A percentile compares a stretch with the other conserved stretches of the same genome.
Evolutionary conservation across 177 flowering plant genomes (phyloP).

Genomic region (Tripterygium wilfordii): DNA sequence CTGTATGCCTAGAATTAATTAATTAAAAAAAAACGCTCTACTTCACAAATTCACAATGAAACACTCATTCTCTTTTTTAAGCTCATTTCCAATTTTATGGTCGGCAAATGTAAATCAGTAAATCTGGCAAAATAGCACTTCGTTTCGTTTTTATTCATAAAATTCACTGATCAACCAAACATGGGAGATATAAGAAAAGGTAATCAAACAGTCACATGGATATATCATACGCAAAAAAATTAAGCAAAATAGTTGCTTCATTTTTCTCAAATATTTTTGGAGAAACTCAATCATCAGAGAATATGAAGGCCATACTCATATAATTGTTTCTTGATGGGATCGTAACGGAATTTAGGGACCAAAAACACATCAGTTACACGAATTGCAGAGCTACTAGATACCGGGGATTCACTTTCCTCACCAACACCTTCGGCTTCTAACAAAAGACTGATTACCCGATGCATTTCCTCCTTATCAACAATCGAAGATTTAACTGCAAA

Average conservation of each 20-base stretch:
- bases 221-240: too few species aligned
- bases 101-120: too few species aligned
- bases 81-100: too few species aligned
- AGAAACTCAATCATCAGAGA: background rate
- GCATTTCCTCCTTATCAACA: constrained; percentile 60
- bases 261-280: too few species aligned
- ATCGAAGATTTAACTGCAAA: constrained; percentile 45
- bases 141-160: too few species aligned
- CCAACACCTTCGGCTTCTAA: constrained; percentile 58
- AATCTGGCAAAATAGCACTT: too few species aligned
- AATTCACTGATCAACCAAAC: background rate
- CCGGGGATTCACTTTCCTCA: constrained; percentile 24
- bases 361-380: constrained; percentile 65
- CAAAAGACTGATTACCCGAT: constrained; percentile 40
- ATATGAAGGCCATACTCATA: constrained; percentile 71
- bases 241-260: too few species aligned
- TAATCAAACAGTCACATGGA: too few species aligned
- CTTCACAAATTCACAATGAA: background rate
- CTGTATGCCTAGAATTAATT: constrained; percentile 55
- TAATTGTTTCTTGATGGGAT: constrained; percentile 68
- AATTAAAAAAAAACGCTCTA: background rate
- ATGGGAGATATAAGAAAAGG: background rate
- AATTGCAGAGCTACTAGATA: constrained; percentile 28
- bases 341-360: constrained; percentile 69
- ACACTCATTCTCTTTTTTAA: too few species aligned